These are phyloP conservation scores for Cutaneotrichosporon cyanovorans DNA, from an alignment of 1,284 basidiomycete species.

Conservation along the genomic window DNA sequence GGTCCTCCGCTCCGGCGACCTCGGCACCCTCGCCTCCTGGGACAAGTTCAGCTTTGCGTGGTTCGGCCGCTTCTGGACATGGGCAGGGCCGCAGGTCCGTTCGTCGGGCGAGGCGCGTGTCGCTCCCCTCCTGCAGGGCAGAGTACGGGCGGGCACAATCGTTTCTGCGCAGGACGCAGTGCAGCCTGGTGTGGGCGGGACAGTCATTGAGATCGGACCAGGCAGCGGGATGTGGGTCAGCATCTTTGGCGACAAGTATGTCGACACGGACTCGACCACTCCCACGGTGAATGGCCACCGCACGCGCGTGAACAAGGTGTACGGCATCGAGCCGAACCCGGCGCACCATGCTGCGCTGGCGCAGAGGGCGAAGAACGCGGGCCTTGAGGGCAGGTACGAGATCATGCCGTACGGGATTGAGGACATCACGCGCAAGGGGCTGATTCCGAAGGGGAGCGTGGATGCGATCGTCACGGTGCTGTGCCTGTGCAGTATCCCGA, in stretches of 20 bases:
- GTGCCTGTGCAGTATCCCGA: constrained; percentile 16
- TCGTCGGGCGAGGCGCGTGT: constrained; percentile 7
- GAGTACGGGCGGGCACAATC: constrained; percentile 9
- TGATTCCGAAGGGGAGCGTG: constrained; percentile 13
- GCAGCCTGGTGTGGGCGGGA: constrained; percentile 7
- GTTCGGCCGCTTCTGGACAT: constrained; percentile 13
- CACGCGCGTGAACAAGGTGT: constrained; percentile 8
- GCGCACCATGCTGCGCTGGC: constrained; percentile 12
- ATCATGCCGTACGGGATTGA: constrained; percentile 15
- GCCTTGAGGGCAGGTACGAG: constrained; percentile 13
- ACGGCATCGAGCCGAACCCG: constrained; percentile 16
- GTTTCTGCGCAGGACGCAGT: not conserved
- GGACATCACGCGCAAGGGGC: constrained; percentile 7
- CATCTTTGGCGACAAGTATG: constrained; percentile 14
- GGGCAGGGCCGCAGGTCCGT: constrained; percentile 9
- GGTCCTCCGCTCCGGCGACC: constrained; percentile 1
- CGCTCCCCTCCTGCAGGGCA: constrained; percentile 13
- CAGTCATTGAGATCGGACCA: constrained; percentile 15
- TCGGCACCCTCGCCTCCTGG: constrained; percentile 4
- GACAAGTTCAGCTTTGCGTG: constrained; percentile 8
- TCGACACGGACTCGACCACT: too few relatives aligned
- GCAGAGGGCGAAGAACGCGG: constrained; percentile 1
- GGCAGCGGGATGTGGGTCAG: constrained; percentile 15
- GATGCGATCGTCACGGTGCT: constrained; percentile 15
- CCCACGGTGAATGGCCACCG: constrained; percentile 1